Base-by-base conservation (phyloP, 441 rosid species). In the Corymbia calophylla region DNA sequence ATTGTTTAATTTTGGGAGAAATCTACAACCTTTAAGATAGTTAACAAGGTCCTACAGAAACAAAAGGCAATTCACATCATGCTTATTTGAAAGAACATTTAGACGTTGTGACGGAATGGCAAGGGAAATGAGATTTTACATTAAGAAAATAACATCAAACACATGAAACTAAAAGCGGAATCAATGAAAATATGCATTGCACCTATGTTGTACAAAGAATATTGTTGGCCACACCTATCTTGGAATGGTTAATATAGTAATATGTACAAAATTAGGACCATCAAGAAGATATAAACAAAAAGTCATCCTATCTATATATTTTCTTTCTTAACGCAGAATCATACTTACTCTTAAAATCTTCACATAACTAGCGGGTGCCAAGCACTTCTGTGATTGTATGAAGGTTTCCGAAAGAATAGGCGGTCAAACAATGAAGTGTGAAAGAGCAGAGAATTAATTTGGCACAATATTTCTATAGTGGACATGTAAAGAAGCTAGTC, bases 101-200 rank as follows among this genome's bases (percentile, higher is more conserved):
- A 56, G 62, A 56, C 13, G 23, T 23, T 56, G 62, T 56, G 62
- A 0, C 62, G 8, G 13, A 56, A 56, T 56, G 10, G 29, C 62
- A 56, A 56, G 62, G 9, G 62, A 56, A 4, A 56, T 56, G 62
- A 56, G 25, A 9, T 56, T 4, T 56, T 56, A 13, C 62, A 56
- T 58, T 9, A 29, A 58, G 25, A 58, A 56, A 25, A 58, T 58
- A 27, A 58, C 62, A 58, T 56, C 6, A 23, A 56, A 23, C 62
- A 56, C 62, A 25, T 58, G 29, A 58, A 58, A 3, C 62, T 58
- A 25, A 58, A 58, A 58, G 2, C 29, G 29, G 29, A 58, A 56
- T 56, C 62, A 23, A 0, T 1, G 62, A 58, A 58, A 12, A 58
- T 58, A 58, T 58, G 62, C 5, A 0, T 29, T 4, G 0, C 29